Percentiles rank a stretch among this genome's conserved stretches.
These are phyloP conservation scores for Trichosporon ovoides DNA, from an alignment of 1,284 basidiomycete species.

Conservation along the genomic window DNA sequence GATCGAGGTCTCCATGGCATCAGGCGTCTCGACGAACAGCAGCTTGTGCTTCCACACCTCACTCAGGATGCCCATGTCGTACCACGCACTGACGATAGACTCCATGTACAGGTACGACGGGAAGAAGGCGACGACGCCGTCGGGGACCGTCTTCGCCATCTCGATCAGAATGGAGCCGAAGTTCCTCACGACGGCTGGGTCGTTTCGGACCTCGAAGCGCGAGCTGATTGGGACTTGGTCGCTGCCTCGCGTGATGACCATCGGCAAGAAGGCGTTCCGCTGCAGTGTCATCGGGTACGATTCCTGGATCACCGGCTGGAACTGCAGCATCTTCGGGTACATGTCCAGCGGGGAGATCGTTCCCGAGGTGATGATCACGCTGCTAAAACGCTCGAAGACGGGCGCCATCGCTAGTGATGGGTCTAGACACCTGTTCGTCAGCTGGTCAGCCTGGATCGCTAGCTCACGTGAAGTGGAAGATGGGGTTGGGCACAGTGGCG, in stretches of 20 bases:
- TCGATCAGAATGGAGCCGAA: slow-evolving; percentile 98
- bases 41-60: slow-evolving; percentile 99
- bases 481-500: slow-evolving; percentile 96
- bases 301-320: slow-evolving; percentile 94
- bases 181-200: slow-evolving; percentile 97
- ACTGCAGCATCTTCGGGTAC: slow-evolving; percentile 99
- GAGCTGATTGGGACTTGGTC: slow-evolving; percentile 99
- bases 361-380: slow-evolving; percentile 97
- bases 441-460: too few species aligned
- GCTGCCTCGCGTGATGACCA: slow-evolving; percentile 95
- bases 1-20: slow-evolving; percentile 97
- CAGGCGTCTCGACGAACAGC: slow-evolving; percentile 98
- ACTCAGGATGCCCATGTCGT: slow-evolving; percentile 99
- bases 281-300: slow-evolving; percentile 98
- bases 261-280: slow-evolving; percentile 93
- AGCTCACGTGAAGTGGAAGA: slow-evolving; percentile 92
- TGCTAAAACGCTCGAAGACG: slow-evolving; percentile 96
- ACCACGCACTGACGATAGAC: slow-evolving; percentile 98
- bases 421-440: slow-evolving; percentile 72
- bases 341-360: slow-evolving; percentile 98
- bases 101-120: slow-evolving; percentile 99
- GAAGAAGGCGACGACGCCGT: slow-evolving; percentile 99
- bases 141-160: slow-evolving; percentile 95
- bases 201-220: slow-evolving; percentile 98
- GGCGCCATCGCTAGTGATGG: slow-evolving; percentile 96